Evolutionary conservation across 345 rosid species (phyloP).

Genomic region (Salix purpurea): DNA sequence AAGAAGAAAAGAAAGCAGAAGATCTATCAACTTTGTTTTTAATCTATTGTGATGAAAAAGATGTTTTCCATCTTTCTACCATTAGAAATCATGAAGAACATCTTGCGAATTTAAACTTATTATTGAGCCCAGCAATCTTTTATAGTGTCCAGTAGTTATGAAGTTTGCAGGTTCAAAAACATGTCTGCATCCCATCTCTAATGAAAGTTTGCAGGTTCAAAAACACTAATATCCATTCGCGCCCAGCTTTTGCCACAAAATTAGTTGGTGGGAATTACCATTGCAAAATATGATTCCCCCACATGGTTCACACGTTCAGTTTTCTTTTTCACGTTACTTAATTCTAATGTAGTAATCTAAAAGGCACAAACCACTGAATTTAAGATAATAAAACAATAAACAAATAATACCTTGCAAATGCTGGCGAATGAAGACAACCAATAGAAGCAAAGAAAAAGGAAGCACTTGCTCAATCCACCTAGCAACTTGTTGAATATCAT

Average conservation of each 20-base stretch:
- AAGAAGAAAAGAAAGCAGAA: neutral
- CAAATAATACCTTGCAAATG: constrained; percentile 79
- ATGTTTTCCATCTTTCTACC: neutral
- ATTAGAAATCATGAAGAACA: neutral
- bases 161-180: neutral
- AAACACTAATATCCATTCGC: neutral
- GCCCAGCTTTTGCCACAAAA: neutral
- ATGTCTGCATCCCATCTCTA: neutral
- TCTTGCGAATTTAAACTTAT: neutral
- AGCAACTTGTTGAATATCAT: constrained; percentile 98
- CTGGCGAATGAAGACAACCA: constrained; percentile 97
- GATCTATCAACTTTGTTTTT: neutral
- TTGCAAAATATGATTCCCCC: neutral
- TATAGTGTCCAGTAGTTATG: too few species aligned
- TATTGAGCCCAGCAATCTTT: neutral
- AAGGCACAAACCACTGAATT: neutral
- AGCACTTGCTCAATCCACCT: constrained; percentile 98
- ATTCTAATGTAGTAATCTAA: neutral
- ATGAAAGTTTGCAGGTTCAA: neutral
- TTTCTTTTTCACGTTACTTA: neutral
- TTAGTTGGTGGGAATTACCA: neutral
- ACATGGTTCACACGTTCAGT: neutral
- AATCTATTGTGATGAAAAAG: neutral
- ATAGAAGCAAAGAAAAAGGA: constrained; percentile 91
- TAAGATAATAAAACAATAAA: neutral